Conservation (phyloP, 2,329 filamentous ascomycete genomes). For the Diaporthe velutina region DNA sequence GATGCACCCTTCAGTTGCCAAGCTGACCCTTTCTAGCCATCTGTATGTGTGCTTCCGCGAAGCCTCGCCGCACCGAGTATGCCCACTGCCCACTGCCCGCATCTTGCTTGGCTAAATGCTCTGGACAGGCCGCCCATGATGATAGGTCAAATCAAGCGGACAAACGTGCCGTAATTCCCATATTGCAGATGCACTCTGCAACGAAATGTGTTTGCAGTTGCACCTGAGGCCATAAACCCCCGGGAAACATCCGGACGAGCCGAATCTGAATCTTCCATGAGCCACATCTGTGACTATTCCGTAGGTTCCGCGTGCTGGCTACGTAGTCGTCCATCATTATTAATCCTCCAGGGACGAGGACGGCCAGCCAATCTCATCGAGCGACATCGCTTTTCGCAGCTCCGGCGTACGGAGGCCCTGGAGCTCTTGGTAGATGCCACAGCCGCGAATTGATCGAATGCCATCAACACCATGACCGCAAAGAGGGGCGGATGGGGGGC, state of each 20-base stretch:
- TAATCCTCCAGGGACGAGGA: constrained; percentile 6
- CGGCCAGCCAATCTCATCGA: constrained; percentile 1
- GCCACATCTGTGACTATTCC: constrained; percentile 9
- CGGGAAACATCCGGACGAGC: constrained; percentile 13
- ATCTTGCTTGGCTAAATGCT: background rate
- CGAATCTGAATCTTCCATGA: constrained; percentile 8
- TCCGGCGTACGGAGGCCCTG: constrained; percentile 29
- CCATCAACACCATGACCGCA: constrained; percentile 26
- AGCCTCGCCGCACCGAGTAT: background rate
- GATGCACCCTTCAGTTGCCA: background rate
- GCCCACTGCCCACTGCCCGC: background rate
- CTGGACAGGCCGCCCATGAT: background rate
- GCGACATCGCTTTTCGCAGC: constrained; percentile 29
- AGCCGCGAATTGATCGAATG: constrained; percentile 14
- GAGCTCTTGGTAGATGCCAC: constrained; percentile 10
- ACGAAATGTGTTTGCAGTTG: background rate
- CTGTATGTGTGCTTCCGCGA: background rate
- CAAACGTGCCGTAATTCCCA: constrained; percentile 7
- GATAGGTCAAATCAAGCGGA: constrained; percentile 6
- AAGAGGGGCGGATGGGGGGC: constrained; percentile 23
- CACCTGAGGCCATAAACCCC: background rate
- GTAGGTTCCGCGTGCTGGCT: background rate
- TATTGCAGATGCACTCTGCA: constrained; percentile 7
- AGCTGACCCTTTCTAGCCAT: background rate
- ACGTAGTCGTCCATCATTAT: constrained; percentile 7